These are phyloP conservation scores for Ceratobasidium sp. DNA, from an alignment of 1,284 basidiomycete genomes.

Conservation along the genomic window DNA sequence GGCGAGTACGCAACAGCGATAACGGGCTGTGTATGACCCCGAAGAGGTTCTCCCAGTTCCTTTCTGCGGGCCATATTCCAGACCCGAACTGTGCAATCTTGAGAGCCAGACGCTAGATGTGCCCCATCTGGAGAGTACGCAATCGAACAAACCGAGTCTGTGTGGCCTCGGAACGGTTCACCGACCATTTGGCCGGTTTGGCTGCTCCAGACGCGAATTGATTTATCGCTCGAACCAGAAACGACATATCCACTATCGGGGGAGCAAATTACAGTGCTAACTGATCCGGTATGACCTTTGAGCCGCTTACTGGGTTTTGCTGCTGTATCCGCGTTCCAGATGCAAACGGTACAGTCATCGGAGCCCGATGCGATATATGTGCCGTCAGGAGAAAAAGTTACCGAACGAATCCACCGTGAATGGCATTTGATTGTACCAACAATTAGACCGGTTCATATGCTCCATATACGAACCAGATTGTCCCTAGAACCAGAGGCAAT, in stretches of 20 bases:
- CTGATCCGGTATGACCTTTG: constrained; percentile 8
- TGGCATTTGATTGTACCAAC: too few species aligned
- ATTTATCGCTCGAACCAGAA: constrained; percentile 27
- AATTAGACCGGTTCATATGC: too few species aligned
- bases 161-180: constrained; percentile 20
- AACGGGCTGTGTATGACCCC: constrained; percentile 4
- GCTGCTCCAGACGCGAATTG: constrained; percentile 49
- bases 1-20: background rate
- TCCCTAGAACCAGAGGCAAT: too few species aligned
- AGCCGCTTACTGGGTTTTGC: constrained; percentile 14
- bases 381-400: constrained; percentile 33
- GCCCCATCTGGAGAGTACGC: constrained; percentile 34
- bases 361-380: constrained; percentile 23
- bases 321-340: constrained; percentile 51
- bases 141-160: constrained; percentile 2
- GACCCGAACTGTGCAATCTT: background rate
- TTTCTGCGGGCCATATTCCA: background rate
- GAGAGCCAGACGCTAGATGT: constrained; percentile 14
- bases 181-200: constrained; percentile 45
- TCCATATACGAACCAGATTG: too few species aligned
- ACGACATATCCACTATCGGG: constrained; percentile 26
- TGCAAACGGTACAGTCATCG: constrained; percentile 41
- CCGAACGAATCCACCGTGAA: background rate
- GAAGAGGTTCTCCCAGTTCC: background rate
- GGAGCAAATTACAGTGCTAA: constrained; percentile 17